Evolutionary conservation across 352 stramenopile species (phyloP), one percentile per base, ranked within the genome.

Genomic region (Pythium coloratum): DNA sequence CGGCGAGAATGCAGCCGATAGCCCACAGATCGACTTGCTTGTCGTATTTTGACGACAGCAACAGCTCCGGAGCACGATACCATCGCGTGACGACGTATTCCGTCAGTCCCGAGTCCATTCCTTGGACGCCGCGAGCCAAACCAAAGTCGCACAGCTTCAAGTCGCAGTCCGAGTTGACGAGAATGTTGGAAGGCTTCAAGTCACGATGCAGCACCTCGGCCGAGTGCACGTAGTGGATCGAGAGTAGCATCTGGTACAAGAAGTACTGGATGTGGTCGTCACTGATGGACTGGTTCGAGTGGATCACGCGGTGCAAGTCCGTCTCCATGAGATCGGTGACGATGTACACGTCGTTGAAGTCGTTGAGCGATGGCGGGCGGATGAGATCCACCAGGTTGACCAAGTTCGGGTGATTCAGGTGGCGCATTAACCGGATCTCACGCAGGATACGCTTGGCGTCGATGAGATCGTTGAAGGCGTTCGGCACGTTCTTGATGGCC

Each of bases 211-310:
- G 72, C 85, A 99, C 96, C 64, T 97, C 97, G 0, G 91, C 95
- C 32, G 92, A 99, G 85, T 99, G 97, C 71, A 99, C 97, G 67
- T 98, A 99, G 76, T 99, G 98, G 55, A 99, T 90, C 5, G 96
- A 96, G 32, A 94, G 86, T 13, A 99, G 80, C 56, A 97, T 88
- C 68, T 97, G 89, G 70, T 96, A 96, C 59, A 96, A 67, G 66
- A 96, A 96, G 67, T 95, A 97, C 72, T 95, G 89, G 58, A 95
- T 90, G 55, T 97, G 89, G 32, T 84, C 86, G 65, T 96, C 89
- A 26, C 85, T 94, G 36, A 97, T 86, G 24, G 80, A 81, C 68
- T 95, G 84, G 55, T 85, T 89, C 50, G 84, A 94, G 69, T 81
- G 89, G 64, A 98, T 98, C 73, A 98, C 96, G 59, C 88, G 83